These are phyloP conservation scores for Ajuga reptans DNA, from an alignment of 305 asterid species.

Conservation along the genomic window DNA sequence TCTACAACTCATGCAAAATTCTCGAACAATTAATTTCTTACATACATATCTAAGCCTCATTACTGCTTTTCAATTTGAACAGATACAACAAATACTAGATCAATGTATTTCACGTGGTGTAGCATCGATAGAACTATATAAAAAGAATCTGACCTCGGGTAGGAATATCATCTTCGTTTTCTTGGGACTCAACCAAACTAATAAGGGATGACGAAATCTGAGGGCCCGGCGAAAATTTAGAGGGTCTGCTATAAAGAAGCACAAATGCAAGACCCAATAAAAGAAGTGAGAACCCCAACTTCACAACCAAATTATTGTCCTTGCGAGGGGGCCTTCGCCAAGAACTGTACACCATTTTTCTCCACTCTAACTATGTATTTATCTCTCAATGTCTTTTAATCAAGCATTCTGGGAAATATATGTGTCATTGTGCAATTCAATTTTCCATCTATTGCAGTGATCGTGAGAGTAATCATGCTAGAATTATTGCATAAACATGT, in stretches of 20 bases:
- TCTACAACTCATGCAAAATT: neutral
- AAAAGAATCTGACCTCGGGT: constrained; percentile 28
- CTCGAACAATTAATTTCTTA: too few species aligned
- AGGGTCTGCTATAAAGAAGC: constrained; percentile 32
- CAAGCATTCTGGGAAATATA: too few species aligned
- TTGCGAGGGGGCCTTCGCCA: constrained; percentile 31
- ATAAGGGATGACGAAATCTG: constrained; percentile 10
- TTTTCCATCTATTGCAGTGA: too few species aligned
- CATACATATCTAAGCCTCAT: too few species aligned
- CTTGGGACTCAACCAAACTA: neutral
- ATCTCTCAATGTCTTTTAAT: neutral
- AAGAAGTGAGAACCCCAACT: constrained; percentile 41
- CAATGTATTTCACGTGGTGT: too few species aligned
- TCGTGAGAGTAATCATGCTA: too few species aligned
- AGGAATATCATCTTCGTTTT: constrained; percentile 18
- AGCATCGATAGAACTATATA: too few species aligned
- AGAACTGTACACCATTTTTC: constrained; percentile 25
- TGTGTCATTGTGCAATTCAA: too few species aligned
- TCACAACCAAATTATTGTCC: constrained; percentile 32
- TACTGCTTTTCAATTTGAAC: too few species aligned
- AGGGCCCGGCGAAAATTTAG: constrained; percentile 23
- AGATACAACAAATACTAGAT: too few species aligned
- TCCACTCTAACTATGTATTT: neutral
- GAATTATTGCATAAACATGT: too few species aligned
- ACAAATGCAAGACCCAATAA: constrained; percentile 37